These are phyloP conservation scores for Mycena crocata DNA, from an alignment of 768 basidiomycete genomes.

Conservation along the genomic window DNA sequence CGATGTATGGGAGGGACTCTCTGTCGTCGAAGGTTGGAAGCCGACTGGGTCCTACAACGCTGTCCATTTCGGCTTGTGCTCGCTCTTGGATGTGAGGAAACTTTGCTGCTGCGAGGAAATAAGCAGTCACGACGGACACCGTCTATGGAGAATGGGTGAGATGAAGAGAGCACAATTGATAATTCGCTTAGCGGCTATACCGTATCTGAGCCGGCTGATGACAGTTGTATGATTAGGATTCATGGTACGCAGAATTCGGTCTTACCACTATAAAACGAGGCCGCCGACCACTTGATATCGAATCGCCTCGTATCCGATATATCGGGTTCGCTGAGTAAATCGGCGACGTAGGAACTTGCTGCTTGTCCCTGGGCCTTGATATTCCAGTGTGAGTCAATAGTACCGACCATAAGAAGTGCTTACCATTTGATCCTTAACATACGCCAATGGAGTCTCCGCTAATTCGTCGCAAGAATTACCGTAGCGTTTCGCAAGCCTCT, in stretches of 20 bases:
- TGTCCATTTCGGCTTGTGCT: conserved; percentile 58
- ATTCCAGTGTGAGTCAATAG: not conserved
- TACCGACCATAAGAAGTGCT: conserved; percentile 15
- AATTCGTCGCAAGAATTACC: conserved; percentile 53
- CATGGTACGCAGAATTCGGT: not conserved
- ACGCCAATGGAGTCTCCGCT: conserved; percentile 58
- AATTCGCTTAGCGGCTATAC: conserved; percentile 29
- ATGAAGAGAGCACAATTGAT: too few relatives aligned
- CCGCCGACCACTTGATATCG: conserved; percentile 58
- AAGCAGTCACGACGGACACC: conserved; percentile 49
- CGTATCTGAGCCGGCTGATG: conserved; percentile 53
- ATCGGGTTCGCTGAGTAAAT: conserved; percentile 43
- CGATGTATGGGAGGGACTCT: conserved; percentile 53
- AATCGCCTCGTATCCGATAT: conserved; percentile 46
- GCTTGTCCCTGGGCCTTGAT: conserved; percentile 47
- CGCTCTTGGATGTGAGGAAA: conserved; percentile 51
- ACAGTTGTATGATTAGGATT: not conserved
- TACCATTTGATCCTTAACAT: conserved; percentile 60
- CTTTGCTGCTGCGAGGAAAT: conserved; percentile 54
- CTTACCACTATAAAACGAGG: conserved; percentile 56
- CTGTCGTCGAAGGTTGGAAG: conserved; percentile 54
- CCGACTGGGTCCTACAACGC: conserved; percentile 51
- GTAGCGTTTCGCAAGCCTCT: conserved; percentile 59
- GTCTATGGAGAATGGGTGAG: conserved; percentile 41
- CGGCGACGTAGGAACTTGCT: conserved; percentile 44